Evolutionary conservation across 768 basidiomycete genomes (phyloP), one percentile per base, ranked within the genome.

Genomic region (Boletus pseudo-olivaceus): DNA sequence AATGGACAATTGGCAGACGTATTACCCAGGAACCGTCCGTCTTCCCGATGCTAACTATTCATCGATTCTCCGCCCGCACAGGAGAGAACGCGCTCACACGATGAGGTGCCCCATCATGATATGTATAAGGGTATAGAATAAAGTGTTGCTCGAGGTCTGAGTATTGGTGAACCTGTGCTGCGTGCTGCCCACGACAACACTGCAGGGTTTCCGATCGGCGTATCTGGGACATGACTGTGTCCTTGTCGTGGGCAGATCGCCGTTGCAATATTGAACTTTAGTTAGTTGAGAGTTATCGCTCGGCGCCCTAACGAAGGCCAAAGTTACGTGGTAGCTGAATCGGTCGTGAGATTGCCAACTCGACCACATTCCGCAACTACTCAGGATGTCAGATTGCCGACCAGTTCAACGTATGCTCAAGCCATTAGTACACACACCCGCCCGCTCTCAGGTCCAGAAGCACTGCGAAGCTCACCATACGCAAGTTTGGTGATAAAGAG

Each of bases 401-500:
- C 30, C 15, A 34, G 53, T 29, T 10, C 33, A 33, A 33, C 39
- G 7, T 37, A 17, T 14, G n/a, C 49, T 34, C 38, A 30, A 41
- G 42, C 27, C n/a, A 33, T 42, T 47, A 46, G 38, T 34, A 29
- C 20, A 41, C 26, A 15, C 41, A 17, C 9, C 32, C 30, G 49
- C 46, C 54, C 50, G 35, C 53, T 44, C 49, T 55, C 57, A 53
- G 56, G 47, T 51, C 29, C 57, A 44, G 64, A 67, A 67, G 55
- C 52, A 34, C 40, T 14, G 54, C 56, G 57, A 62, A 67, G 62
- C 40, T 38, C 41, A 11, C 17, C 17, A 34, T 52, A 26, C 32
- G 29, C 59, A 34, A 54, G 47, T 47, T 23, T 42, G 68, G 66
- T 44, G 70, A 64, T 66, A 62, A 54, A 42, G 60, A 46, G 68